Evolutionary conservation across 345 rosid genomes (phyloP).

Genomic region (Psidium guajava): DNA sequence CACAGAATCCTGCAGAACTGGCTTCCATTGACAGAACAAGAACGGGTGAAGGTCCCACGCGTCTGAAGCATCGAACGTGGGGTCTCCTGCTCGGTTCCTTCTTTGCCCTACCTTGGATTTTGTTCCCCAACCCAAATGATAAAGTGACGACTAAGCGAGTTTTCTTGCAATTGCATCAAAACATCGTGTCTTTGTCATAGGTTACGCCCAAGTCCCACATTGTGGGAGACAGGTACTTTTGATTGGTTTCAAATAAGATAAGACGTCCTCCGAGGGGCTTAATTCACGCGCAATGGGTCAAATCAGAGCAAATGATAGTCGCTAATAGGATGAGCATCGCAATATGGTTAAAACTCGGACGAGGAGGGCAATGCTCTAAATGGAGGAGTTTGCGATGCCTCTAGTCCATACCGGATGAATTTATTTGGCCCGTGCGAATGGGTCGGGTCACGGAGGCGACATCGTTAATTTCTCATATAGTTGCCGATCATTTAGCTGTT

Average conservation of each 20-base stretch:
- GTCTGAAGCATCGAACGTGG: background rate
- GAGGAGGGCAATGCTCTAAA: too few species aligned
- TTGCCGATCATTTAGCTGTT: background rate
- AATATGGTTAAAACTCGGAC: background rate
- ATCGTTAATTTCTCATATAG: background rate
- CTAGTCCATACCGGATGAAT: background rate
- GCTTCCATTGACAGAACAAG: background rate
- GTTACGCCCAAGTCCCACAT: background rate
- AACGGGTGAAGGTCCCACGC: background rate
- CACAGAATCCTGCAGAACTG: background rate
- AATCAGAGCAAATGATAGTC: background rate
- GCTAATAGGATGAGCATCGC: background rate
- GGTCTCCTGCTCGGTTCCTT: background rate
- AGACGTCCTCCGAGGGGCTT: background rate
- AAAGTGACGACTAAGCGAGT: background rate
- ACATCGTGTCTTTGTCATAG: background rate
- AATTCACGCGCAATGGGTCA: background rate
- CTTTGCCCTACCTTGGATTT: background rate
- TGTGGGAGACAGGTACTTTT: background rate
- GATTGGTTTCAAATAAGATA: background rate
- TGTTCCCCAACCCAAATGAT: background rate
- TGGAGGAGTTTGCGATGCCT: background rate
- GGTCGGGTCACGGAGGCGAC: background rate
- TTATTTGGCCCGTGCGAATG: background rate
- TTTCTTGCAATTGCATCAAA: background rate